Conservation (phyloP, 2,329 filamentous ascomycete genomes). For the Penicillium sp. region DNA sequence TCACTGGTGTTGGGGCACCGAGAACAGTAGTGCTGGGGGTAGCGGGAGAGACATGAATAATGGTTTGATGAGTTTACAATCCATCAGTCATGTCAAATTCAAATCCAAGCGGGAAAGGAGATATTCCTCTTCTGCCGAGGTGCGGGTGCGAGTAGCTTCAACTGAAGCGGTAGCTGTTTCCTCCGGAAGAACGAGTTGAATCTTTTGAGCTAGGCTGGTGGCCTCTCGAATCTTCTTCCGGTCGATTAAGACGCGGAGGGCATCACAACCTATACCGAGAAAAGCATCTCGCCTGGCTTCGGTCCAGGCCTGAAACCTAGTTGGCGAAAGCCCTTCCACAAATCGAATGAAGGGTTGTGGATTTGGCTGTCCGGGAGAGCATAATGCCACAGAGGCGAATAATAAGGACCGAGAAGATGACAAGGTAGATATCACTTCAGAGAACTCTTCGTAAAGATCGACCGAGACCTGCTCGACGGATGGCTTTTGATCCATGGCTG, state of each 20-base stretch:
- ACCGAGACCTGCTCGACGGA: slow-evolving; percentile 30
- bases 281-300: slow-evolving; percentile 32
- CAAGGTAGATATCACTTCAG: slow-evolving; percentile 24
- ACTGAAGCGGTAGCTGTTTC: slow-evolving; percentile 15
- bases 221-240: slow-evolving; percentile 35
- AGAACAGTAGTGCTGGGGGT: not conserved
- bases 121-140: slow-evolving; percentile 27
- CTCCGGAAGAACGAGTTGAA: slow-evolving; percentile 37
- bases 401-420: slow-evolving; percentile 30
- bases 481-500: slow-evolving; percentile 29
- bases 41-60: not conserved
- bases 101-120: slow-evolving; percentile 30
- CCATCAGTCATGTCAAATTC: slow-evolving; percentile 12
- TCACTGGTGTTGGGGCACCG: not conserved
- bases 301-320: slow-evolving; percentile 22
- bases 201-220: slow-evolving; percentile 32
- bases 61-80: not conserved
- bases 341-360: slow-evolving; percentile 35
- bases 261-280: slow-evolving; percentile 41
- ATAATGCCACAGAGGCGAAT: slow-evolving; percentile 36
- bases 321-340: slow-evolving; percentile 26
- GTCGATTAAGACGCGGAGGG: slow-evolving; percentile 42
- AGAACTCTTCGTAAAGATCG: slow-evolving; percentile 39
- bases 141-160: slow-evolving; percentile 16
- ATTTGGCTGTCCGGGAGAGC: slow-evolving; percentile 43